Evolutionary conservation across 805 yeast genomes (phyloP).

Genomic region (Saccharomycopsis schoenii): DNA sequence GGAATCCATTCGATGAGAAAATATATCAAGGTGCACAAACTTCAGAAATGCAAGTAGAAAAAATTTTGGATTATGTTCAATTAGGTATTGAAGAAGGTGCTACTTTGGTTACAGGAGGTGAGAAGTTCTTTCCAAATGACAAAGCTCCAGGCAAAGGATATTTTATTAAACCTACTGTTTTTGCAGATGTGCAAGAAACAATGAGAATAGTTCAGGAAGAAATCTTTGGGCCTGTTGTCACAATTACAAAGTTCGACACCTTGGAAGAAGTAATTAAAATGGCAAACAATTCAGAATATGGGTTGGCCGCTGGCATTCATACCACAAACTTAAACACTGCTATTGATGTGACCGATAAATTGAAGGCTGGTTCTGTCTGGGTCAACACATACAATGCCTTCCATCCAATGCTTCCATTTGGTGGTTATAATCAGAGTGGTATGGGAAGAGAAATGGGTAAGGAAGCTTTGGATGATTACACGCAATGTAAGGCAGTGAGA

Average conservation of each 20-base stretch:
- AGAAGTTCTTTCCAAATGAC: slow-evolving; percentile 26
- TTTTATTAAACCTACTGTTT: slow-evolving; percentile 64
- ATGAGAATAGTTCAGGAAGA: slow-evolving; percentile 69
- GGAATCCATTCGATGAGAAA: slow-evolving; percentile 74
- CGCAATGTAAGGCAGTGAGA: slow-evolving; percentile 79
- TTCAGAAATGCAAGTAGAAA: slow-evolving; percentile 67
- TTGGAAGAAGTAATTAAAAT: slow-evolving; percentile 68
- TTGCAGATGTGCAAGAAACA: slow-evolving; percentile 57
- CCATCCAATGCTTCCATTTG: slow-evolving; percentile 83
- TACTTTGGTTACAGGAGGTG: slow-evolving; percentile 61
- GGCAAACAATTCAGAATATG: slow-evolving; percentile 80
- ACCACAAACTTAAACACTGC: slow-evolving; percentile 68
- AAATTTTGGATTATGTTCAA: slow-evolving; percentile 68
- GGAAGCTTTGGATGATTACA: slow-evolving; percentile 77
- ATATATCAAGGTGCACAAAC: slow-evolving; percentile 91
- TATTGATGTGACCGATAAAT: slow-evolving; percentile 59
- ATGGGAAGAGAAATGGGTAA: slow-evolving; percentile 89
- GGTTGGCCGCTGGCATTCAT: slow-evolving; percentile 88
- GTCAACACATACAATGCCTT: slow-evolving; percentile 84
- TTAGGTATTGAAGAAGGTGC: slow-evolving; percentile 82
- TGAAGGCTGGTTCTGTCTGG: slow-evolving; percentile 88
- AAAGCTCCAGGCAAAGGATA: slow-evolving; percentile 52
- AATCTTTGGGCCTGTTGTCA: slow-evolving; percentile 88
- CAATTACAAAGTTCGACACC: slow-evolving; percentile 69
- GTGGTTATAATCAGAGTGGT: slow-evolving; percentile 88